Evolutionary conservation across 2,329 filamentous ascomycete species (phyloP), one percentile per base, ranked within the genome.

Genomic region (Alternaria ethzedia): DNA sequence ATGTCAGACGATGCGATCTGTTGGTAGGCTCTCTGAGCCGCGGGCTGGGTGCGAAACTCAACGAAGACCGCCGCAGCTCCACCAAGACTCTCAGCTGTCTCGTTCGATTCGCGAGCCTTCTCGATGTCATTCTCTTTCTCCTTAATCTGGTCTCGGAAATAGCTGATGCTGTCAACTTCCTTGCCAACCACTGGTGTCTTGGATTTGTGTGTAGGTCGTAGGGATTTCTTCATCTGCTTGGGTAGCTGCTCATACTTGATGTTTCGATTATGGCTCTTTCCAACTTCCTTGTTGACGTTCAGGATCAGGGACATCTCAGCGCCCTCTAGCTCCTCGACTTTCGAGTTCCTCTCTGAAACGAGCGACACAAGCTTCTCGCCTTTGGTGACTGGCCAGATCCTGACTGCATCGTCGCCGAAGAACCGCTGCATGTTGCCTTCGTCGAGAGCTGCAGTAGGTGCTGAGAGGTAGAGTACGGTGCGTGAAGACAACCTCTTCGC

Each of bases 81-180:
- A 66, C 88, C 86, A 64, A 89, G 86, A 61, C 67, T 74, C 13
- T 71, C 68, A 4, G 85, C 88, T 25, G 84, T 82, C 54, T 85
- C 86, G 75, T 95, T 92, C 52, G 86, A 85, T 44, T 84, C 85
- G 78, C 96, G 92, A 23, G 88, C 85, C 45, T 87, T 84, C 54
- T 91, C 86, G 28, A 93, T 90, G 64, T 91, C 86, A 0, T 91
- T 90, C 56, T 91, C 90, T 47, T 96, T 87, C 52, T 89, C 89
- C 67, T 90, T 87, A 56, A 97, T 88, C 79, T 96, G 91, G 2
- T 86, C 84, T 55, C 96, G 91, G 67, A 89, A 91, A 91, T 92
- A 97, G 66, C 95, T 89, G 79, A 99, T 97, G 0, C 94, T 96
- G 81, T 99, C 96, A 15, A 97, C 94, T 79, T 97, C 96, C 76